A percentile compares a stretch with the other conserved stretches of the same genome.
These are phyloP conservation scores for Rubroboletus satanas DNA, from an alignment of 768 basidiomycete genomes.

Conservation along the genomic window DNA sequence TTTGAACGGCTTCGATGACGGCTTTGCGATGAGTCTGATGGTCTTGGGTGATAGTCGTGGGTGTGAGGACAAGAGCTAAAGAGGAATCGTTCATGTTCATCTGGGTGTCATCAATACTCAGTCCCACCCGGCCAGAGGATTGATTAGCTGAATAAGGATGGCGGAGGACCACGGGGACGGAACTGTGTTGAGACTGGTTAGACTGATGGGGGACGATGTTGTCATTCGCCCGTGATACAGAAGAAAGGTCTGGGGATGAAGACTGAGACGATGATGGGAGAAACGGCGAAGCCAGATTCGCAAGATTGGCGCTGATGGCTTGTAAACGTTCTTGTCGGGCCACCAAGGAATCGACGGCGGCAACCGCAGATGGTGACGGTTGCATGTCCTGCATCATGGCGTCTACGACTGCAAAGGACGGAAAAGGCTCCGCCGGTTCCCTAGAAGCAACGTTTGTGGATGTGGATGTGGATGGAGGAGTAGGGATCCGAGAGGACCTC, in stretches of 20 bases:
- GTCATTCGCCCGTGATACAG: background rate
- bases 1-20: slow-evolving; percentile 14
- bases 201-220: background rate
- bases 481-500: background rate
- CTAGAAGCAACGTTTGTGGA: background rate
- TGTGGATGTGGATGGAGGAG: background rate
- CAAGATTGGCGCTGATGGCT: slow-evolving; percentile 12
- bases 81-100: background rate
- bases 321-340: slow-evolving; percentile 14
- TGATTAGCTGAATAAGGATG: slow-evolving; percentile 11
- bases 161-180: background rate
- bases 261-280: slow-evolving; percentile 5
- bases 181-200: background rate
- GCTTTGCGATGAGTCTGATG: slow-evolving; percentile 3
- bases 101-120: background rate
- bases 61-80: background rate
- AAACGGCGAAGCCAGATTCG: slow-evolving; percentile 4
- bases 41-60: slow-evolving; percentile 6
- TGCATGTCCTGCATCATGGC: background rate
- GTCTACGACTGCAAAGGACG: background rate
- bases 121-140: background rate
- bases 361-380: background rate
- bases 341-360: slow-evolving; percentile 4
- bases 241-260: slow-evolving; percentile 1
- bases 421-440: background rate